Evolutionary conservation across 345 rosid genomes (phyloP), one percentile per base, ranked within the genome.

Genomic region (Kernera saxatilis): DNA sequence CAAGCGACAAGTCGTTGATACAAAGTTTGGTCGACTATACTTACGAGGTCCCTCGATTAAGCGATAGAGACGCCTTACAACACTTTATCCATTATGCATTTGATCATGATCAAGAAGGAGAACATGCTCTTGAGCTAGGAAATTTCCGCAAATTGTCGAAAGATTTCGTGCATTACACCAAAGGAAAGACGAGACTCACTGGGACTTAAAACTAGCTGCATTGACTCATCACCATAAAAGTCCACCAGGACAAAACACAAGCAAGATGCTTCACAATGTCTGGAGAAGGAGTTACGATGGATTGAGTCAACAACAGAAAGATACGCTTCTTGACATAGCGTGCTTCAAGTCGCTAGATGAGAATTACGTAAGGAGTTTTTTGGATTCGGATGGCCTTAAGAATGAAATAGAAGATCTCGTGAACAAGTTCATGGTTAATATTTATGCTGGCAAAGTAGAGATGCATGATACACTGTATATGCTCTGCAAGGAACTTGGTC

Each of bases 241-340:
- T 3, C 75, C 41, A 36, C 33, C 44, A 14, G 56, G 30, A 63
- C 69, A 25, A 8, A 57, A 45, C 55, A 33, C 66, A 3, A 32
- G 45, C n/a, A 27, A 25, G 10, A 59, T 72, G 35, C 77, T 84
- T 44, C 60, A 14, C 1, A 35, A 18, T 0, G 15, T 75, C 0
- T 57, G 81, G 50, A 22, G 30, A 48, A 70, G 57, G 37, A 82
- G 84, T 14, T 82, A 41, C 2, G 73, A 79, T 51, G 78, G 69
- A 25, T 35, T 84, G 10, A 41, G 23, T 22, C 55, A 69, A 17
- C 3, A 36, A 6, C n/a, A 65, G 7, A 64, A 79, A 64, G 54
- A 32, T 8, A 46, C 76, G 1, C 81, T 84, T 72, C 70, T 79
- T 18, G 83, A 81, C 25, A 74, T 84, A 17, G 83, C 81, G 0